A percentile compares a stretch with the other conserved stretches of the same genome.
phyloP scores from a whole-genome alignment of 441 rosid genomes.

The Erysimum cheiri region DNA sequence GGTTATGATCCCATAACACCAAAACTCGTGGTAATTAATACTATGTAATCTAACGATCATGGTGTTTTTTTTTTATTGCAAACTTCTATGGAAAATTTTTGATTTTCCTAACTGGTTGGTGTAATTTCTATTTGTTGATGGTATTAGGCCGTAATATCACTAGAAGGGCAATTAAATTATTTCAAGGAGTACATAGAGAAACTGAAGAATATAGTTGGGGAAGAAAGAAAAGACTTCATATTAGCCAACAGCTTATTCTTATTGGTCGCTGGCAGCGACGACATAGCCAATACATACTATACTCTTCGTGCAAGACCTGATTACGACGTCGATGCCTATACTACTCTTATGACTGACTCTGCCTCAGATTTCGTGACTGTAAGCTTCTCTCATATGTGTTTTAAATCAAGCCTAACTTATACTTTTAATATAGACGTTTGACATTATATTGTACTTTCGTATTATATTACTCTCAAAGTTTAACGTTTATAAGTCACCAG shows the following conservation, averaged over 20 bases:
- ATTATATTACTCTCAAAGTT: background rate
- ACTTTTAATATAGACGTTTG: background rate
- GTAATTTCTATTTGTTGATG: constrained; percentile 19
- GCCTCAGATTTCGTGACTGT: constrained; percentile 68
- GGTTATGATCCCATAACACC: constrained; percentile 88
- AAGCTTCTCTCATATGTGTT: constrained; percentile 10
- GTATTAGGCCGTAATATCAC: constrained; percentile 49
- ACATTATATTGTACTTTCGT: background rate
- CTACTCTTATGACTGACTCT: constrained; percentile 54
- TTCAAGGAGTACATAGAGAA: constrained; percentile 65
- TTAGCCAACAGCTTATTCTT: constrained; percentile 49
- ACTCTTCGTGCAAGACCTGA: constrained; percentile 48
- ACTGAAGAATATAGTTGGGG: constrained; percentile 58
- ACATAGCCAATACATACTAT: constrained; percentile 71
- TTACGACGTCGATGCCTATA: constrained; percentile 59
- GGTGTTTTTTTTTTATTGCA: background rate
- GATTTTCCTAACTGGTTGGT: constrained; percentile 1
- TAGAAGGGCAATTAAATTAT: constrained; percentile 53
- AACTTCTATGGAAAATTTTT: constrained; percentile 14
- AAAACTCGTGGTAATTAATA: constrained; percentile 57
- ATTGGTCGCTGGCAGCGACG: constrained; percentile 73
- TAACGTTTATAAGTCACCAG: background rate
- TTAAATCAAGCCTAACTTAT: background rate
- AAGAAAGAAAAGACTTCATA: constrained; percentile 51
- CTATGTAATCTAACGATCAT: background rate